Evolutionary conservation across 164 flowering plant genomes (phyloP).

Genomic region (Kalanchoe fedtschenkoi): DNA sequence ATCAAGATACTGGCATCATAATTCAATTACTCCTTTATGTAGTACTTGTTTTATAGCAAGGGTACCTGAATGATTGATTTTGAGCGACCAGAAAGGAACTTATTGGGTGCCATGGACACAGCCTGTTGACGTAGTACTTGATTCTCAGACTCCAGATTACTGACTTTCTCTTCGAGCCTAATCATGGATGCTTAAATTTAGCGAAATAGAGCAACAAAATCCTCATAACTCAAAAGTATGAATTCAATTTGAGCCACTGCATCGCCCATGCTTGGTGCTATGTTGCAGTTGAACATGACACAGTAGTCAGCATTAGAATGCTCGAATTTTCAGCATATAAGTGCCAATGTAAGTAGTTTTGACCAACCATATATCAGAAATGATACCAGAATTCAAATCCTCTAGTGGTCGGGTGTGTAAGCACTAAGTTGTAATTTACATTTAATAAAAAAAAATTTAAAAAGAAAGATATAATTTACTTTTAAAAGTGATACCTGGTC

Average conservation of each 20-base stretch:
- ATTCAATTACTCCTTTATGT: neutral
- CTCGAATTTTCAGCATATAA: neutral
- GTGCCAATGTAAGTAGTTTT: neutral
- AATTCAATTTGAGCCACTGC: neutral
- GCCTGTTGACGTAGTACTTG: conserved; percentile 97
- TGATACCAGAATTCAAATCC: no score
- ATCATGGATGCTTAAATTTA: conserved; percentile 5
- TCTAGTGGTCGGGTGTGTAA: no score
- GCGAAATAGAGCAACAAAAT: neutral
- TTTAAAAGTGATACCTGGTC: conserved; percentile 29
- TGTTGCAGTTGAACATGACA: neutral
- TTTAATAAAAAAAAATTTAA: no score
- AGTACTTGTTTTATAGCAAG: neutral
- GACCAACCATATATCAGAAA: neutral
- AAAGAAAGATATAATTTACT: neutral
- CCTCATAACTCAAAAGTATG: neutral
- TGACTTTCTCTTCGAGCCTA: conserved; percentile 92
- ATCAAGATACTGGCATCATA: neutral
- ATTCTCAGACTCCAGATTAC: conserved; percentile 88
- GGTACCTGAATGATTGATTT: conserved; percentile 83
- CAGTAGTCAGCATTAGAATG: neutral
- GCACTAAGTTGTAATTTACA: no score
- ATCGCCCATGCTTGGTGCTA: neutral
- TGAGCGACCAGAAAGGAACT: conserved; percentile 70
- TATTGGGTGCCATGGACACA: conserved; percentile 78